Base-by-base conservation (phyloP, 139 green algal genomes). In the Zygnema circumcarinatum region DNA sequence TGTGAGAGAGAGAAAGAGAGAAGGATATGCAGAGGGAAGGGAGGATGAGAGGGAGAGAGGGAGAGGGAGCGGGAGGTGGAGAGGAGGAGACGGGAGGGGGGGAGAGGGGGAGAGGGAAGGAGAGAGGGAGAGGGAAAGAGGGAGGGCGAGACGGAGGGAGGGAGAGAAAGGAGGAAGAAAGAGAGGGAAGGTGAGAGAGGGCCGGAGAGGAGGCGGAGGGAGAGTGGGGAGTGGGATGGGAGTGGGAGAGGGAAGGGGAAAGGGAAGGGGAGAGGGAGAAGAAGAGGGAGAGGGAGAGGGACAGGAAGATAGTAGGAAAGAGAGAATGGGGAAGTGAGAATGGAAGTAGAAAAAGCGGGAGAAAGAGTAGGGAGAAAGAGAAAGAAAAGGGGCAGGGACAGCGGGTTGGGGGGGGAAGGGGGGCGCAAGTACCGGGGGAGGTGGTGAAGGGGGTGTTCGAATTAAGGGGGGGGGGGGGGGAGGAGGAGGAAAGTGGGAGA, bases 11-110 rank as follows among this genome's bases (percentile, higher is more conserved):
- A n/a, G n/a, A n/a, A n/a, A n/a, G 67, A 31, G 67, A 32, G 67
- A 74, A 32, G n/a, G n/a, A n/a, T n/a, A n/a, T n/a, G n/a, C n/a
- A n/a, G n/a, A n/a, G n/a, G n/a, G n/a, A n/a, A n/a, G 35, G 67
- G 67, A 74, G 35, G 67, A 31, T 74, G 67, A 74, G 67, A 74
- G 73, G 73, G 39, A 29, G 38, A 80, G 73, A 54, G 25, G 25
- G 39, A 41, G 11, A 80, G 73, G 2, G 25, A 62, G n/a, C 38
- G n/a, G 1, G 73, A 25, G 38, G 29, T 22, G 25, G 25, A 41
- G 2, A 80, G 73, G 25, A 29, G 29, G 2, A 29, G n/a, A 29
- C 25, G 38, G 39, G 39, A 54, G n/a, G 73, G 39, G 73, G 73
- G 16, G n/a, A 52, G 73, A 2, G n/a, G 38, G n/a, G 73, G 38